Evolutionary conservation across 2,329 filamentous ascomycete genomes (phyloP).

Genomic region (Emergomyces pasteurianus): DNA sequence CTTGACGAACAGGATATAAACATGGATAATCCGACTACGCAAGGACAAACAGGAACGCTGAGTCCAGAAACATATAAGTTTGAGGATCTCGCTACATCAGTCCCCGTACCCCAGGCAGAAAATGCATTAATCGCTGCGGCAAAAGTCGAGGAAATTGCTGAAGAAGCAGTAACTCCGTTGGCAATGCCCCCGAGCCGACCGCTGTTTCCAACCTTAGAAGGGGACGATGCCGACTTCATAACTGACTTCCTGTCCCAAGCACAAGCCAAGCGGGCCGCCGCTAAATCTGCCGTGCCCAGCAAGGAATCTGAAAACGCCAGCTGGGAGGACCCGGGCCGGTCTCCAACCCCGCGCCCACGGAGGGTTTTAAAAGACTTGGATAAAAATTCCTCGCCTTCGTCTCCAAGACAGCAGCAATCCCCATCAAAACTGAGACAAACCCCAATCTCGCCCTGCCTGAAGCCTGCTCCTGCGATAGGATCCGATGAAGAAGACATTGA

Average conservation of each 20-base stretch:
- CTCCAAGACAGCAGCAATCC: conserved; percentile 19
- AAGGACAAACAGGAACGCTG: neutral
- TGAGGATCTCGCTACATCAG: neutral
- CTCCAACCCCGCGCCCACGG: conserved; percentile 19
- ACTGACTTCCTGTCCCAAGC: conserved; percentile 31
- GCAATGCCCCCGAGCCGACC: conserved; percentile 26
- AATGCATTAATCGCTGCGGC: conserved; percentile 6
- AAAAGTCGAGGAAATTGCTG: conserved; percentile 17
- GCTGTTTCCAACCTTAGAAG: conserved; percentile 22
- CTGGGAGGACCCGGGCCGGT: neutral
- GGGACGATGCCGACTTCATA: conserved; percentile 29
- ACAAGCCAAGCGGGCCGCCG: conserved; percentile 28
- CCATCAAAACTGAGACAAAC: conserved; percentile 17
- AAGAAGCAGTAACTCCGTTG: conserved; percentile 19
- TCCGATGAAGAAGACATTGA: conserved; percentile 11
- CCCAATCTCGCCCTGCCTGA: conserved; percentile 8
- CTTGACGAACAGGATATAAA: neutral
- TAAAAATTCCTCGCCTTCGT: conserved; percentile 29
- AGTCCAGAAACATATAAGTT: neutral
- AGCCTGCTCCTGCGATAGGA: conserved; percentile 4
- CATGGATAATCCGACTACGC: neutral
- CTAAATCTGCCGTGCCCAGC: conserved; percentile 16
- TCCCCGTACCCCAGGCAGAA: neutral
- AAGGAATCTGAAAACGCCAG: conserved; percentile 10
- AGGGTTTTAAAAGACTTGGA: conserved; percentile 26